Evolutionary conservation across 495 filamentous ascomycete genomes (phyloP).

Genomic region (Penicillium simplicissimum): DNA sequence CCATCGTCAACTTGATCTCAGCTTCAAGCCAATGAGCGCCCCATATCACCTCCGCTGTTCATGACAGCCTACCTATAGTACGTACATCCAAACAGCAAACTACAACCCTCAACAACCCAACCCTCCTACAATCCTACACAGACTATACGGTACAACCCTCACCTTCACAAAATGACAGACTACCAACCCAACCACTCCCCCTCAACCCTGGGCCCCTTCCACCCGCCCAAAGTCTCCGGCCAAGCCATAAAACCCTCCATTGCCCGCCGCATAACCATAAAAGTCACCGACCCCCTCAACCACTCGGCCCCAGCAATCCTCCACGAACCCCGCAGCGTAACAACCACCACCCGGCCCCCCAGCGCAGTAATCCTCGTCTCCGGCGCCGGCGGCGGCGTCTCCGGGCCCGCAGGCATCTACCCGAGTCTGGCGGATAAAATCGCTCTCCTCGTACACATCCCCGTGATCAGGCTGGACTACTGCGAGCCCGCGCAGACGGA

Average conservation of each 20-base stretch:
- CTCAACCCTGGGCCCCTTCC: constrained; percentile 28
- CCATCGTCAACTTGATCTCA: background rate
- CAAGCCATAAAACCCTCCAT: constrained; percentile 21
- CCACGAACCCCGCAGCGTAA: constrained; percentile 27
- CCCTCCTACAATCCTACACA: background rate
- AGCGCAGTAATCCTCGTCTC: constrained; percentile 45
- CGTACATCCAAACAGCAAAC: background rate
- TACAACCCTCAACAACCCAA: too few species aligned
- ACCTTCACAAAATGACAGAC: background rate
- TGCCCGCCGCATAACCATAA: constrained; percentile 24
- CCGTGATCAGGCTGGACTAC: constrained; percentile 45
- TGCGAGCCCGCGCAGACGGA: constrained; percentile 36
- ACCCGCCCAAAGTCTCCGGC: constrained; percentile 24
- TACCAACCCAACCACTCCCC: constrained; percentile 6
- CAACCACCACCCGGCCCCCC: constrained; percentile 12
- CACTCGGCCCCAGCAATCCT: constrained; percentile 31
- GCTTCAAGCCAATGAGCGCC: background rate
- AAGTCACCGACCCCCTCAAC: constrained; percentile 29
- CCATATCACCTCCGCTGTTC: background rate
- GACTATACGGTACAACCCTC: background rate
- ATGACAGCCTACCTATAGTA: background rate
- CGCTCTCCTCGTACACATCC: constrained; percentile 38
- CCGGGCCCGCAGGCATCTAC: constrained; percentile 43
- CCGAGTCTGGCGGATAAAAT: constrained; percentile 45
- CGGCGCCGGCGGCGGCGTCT: constrained; percentile 47